A percentile compares a stretch with the other conserved stretches of the same genome.
Conservation (phyloP, 75 land plant genomes). For the Cryptomeria japonica region DNA sequence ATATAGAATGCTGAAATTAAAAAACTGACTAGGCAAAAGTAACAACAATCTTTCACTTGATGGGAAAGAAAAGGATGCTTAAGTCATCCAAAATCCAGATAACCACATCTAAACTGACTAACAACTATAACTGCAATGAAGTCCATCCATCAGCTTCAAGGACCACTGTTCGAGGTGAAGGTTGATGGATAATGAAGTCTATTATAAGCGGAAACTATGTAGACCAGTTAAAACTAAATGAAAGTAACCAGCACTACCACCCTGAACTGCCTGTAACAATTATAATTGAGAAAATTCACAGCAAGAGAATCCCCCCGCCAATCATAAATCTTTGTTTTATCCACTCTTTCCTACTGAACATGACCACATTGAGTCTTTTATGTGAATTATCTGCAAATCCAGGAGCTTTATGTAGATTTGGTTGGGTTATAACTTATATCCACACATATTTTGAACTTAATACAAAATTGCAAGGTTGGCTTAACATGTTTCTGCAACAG, state of each 20-base stretch:
- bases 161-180: background rate
- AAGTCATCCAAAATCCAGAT: background rate
- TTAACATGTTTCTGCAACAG: background rate
- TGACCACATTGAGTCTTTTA: background rate
- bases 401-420: background rate
- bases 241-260: background rate
- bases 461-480: background rate
- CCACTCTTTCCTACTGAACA: background rate
- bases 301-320: background rate
- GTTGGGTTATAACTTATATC: background rate
- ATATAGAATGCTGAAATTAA: background rate
- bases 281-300: background rate
- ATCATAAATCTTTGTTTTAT: background rate
- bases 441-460: background rate
- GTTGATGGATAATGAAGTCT: background rate
- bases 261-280: background rate
- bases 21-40: background rate
- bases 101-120: conserved; percentile 8
- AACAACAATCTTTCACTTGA: background rate
- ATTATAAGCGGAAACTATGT: background rate
- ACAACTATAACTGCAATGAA: background rate
- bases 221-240: background rate
- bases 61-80: background rate
- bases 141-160: background rate
- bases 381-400: background rate